Percentiles rank a stretch among this genome's conserved stretches.
Conservation (phyloP, 2,329 filamentous ascomycete species). For the Dothistroma septosporum region DNA sequence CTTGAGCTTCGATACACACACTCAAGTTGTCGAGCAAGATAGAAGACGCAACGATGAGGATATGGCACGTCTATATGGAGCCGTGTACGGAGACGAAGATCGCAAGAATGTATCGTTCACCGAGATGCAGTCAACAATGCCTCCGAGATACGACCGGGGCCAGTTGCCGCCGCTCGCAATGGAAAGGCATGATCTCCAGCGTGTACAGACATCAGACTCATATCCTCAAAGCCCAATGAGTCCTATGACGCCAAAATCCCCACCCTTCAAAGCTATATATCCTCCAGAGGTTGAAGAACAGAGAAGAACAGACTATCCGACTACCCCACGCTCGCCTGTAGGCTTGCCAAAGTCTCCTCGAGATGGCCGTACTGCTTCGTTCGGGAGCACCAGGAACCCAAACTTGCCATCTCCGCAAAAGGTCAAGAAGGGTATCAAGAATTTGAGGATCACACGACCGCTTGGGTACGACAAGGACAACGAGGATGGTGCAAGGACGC, state of each 20-base stretch:
- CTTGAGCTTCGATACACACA: constrained; percentile 71
- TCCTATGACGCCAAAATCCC: constrained; percentile 34
- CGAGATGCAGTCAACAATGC: neutral
- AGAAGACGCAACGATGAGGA: constrained; percentile 73
- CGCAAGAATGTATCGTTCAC: constrained; percentile 17
- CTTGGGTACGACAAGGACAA: no score
- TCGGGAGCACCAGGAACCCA: constrained; percentile 38
- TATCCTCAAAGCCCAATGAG: constrained; percentile 37
- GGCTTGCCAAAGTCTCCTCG: constrained; percentile 13
- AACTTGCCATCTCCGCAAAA: constrained; percentile 34
- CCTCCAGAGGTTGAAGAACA: no score
- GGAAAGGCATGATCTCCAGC: constrained; percentile 7
- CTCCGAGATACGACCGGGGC: constrained; percentile 6
- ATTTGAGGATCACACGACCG: no score
- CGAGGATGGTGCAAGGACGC: constrained; percentile 47
- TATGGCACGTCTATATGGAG: constrained; percentile 84
- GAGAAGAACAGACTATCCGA: no score
- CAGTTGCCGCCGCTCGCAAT: neutral
- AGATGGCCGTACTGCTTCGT: constrained; percentile 35
- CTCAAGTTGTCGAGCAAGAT: no score
- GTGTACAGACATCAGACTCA: constrained; percentile 21
- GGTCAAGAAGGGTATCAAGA: constrained; percentile 26
- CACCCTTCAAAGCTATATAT: constrained; percentile 44
- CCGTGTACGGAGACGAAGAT: constrained; percentile 83
- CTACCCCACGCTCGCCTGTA: no score